Evolutionary conservation across 345 rosid genomes (phyloP).

Genomic region (Erucastrum elatum): DNA sequence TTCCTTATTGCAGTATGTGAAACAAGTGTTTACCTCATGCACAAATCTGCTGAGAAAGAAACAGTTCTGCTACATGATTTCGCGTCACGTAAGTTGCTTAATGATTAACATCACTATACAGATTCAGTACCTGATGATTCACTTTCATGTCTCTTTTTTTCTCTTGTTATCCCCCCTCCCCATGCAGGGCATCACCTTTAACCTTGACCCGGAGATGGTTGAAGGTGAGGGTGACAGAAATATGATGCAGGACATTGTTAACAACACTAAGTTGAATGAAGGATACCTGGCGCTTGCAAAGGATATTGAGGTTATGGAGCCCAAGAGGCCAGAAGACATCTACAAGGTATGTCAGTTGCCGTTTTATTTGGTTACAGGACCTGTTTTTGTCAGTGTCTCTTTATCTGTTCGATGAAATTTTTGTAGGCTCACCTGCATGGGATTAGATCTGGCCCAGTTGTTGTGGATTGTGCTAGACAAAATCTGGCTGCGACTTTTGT

Average conservation of each 20-base stretch:
- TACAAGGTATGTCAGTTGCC: background rate
- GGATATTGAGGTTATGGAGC: background rate
- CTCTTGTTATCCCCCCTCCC: background rate
- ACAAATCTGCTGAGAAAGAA: conserved; percentile 66
- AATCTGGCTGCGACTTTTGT: background rate
- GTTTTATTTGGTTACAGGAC: background rate
- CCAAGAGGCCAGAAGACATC: background rate
- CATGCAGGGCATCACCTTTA: background rate
- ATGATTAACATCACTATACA: background rate
- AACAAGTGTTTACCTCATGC: conserved; percentile 74
- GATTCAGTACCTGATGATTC: background rate
- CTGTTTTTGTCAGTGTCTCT: background rate
- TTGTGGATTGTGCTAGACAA: background rate
- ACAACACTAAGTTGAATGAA: background rate
- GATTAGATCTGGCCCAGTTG: background rate
- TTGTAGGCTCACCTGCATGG: background rate
- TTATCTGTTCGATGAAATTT: background rate
- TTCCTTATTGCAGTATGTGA: conserved; percentile 63
- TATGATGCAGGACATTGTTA: background rate
- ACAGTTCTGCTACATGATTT: conserved; percentile 87
- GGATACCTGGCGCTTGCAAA: background rate
- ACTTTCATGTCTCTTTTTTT: background rate
- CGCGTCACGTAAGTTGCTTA: conserved; percentile 78
- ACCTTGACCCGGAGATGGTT: background rate
- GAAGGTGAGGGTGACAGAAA: background rate